Base-by-base conservation (phyloP, 768 basidiomycete species). In the Russula sp. region DNA sequence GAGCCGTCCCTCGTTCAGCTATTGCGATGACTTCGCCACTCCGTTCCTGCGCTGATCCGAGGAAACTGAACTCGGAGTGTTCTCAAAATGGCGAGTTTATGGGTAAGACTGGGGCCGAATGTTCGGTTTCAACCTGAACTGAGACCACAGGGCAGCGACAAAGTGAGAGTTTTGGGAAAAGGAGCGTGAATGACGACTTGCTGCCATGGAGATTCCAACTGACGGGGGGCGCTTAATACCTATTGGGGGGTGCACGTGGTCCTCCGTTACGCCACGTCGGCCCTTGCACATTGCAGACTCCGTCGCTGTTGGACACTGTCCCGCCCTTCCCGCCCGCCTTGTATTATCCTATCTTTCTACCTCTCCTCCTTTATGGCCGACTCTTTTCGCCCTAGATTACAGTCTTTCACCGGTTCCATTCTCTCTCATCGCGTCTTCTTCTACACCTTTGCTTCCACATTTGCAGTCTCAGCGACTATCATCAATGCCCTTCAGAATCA, bases 401-500 rank as follows among this genome's bases (percentile, higher is more conserved):
- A 82, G 59, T 78, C 78, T 3, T 56, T 86, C 37, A 76, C 80
- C 31, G 71, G 77, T 14, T 78, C 81, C 35, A 69, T 89, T 45
- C 82, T 80, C 68, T 77, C 84, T 14, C 85, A 88, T 73, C 79
- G 88, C 57, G 74, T 94, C 56, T 72, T 87, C 32, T 71, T 91
- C 50, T 97, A 98, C 71, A 77, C 80, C 37, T 60, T 84, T 13
- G 69, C 87, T 61, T 94, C 93, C 34, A 76, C 84, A 53, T 66
- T 84, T 32, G 84, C 91, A 0, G 85, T 94, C 45, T 82, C 81
- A 0, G 84, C 82, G 20, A 88, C 90, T 32, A 80, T 98, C 64
- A 75, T 81, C 54, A 91, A 89, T 74, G 94, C 94, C 11, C 81
- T 94, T 71, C 82, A 85, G 70, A 86, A 82, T 57, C 82, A 95